Evolutionary conservation across 1,139 yeast genomes (phyloP).

Genomic region (Kodamaea alishanica): DNA sequence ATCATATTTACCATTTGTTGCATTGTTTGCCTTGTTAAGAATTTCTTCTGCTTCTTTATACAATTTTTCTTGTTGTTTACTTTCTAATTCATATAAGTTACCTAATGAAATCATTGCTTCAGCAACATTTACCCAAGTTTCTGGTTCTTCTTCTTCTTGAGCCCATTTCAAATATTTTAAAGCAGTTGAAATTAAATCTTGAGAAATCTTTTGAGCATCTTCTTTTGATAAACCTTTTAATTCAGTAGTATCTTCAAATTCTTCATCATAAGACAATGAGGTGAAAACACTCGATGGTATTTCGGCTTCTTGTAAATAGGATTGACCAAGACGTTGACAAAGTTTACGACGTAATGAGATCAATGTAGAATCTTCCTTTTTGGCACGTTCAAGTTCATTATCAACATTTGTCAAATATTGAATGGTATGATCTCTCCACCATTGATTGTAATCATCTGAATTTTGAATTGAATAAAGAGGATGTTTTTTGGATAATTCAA

Average conservation of each 20-base stretch:
- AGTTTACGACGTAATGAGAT: slow-evolving; percentile 32
- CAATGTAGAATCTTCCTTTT: slow-evolving; percentile 10
- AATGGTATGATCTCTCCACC: slow-evolving; percentile 57
- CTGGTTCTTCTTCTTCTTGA: slow-evolving; percentile 71
- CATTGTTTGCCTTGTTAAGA: slow-evolving; percentile 64
- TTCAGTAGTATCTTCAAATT: slow-evolving; percentile 38
- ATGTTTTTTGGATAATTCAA: slow-evolving; percentile 44
- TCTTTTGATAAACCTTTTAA: slow-evolving; percentile 38
- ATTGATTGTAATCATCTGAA: slow-evolving; percentile 41
- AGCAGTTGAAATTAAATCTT: slow-evolving; percentile 51
- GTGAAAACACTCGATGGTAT: slow-evolving; percentile 55
- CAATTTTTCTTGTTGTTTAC: slow-evolving; percentile 58
- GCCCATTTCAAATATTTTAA: slow-evolving; percentile 54
- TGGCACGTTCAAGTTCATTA: slow-evolving; percentile 7
- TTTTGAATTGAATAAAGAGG: slow-evolving; percentile 46
- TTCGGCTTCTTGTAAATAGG: slow-evolving; percentile 62
- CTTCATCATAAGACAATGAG: slow-evolving; percentile 54
- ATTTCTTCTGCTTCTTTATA: slow-evolving; percentile 66
- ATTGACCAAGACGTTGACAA: slow-evolving; percentile 55
- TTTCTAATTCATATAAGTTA: slow-evolving; percentile 62
- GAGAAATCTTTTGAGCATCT: slow-evolving; percentile 49
- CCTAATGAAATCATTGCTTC: slow-evolving; percentile 82
- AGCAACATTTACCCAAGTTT: slow-evolving; percentile 76
- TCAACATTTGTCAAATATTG: slow-evolving; percentile 39
- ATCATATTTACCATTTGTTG: slow-evolving; percentile 69